phyloP scores from a whole-genome alignment of 2,329 filamentous ascomycete genomes.

The Rasamsonia emersonii region DNA sequence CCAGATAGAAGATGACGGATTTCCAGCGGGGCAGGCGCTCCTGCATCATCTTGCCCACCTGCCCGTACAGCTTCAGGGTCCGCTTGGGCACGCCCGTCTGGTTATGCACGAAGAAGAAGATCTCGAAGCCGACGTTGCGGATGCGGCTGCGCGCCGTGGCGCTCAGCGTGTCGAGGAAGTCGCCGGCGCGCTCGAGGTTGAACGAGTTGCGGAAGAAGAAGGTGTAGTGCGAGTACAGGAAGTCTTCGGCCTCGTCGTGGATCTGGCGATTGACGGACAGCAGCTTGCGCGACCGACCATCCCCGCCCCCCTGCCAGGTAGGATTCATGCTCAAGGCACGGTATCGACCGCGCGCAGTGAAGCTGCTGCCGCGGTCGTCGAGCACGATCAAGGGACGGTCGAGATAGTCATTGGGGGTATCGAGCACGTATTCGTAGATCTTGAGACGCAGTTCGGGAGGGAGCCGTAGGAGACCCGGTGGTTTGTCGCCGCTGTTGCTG shows the following conservation, averaged over 20 bases:
- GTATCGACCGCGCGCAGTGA: conserved; percentile 23
- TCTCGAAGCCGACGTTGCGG: conserved; percentile 27
- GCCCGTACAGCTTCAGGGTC: conserved; percentile 21
- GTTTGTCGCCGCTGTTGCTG: too few species aligned
- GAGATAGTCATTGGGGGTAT: conserved; percentile 23
- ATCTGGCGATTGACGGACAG: conserved; percentile 25
- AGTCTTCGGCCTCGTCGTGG: conserved; percentile 26
- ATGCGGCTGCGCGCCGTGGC: conserved; percentile 21
- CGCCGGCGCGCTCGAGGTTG: conserved; percentile 19
- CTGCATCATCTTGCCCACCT: conserved; percentile 16
- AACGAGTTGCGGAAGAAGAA: conserved; percentile 29
- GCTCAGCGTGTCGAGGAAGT: conserved; percentile 26
- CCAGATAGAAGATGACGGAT: conserved; percentile 23
- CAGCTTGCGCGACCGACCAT: conserved; percentile 22
- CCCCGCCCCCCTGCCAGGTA: conserved; percentile 24
- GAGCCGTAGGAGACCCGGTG: conserved; percentile 17
- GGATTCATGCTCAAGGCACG: conserved; percentile 25
- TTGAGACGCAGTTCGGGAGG: conserved; percentile 25
- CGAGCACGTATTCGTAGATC: conserved; percentile 25
- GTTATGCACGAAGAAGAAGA: conserved; percentile 29
- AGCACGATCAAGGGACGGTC: conserved; percentile 26
- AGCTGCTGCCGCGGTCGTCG: conserved; percentile 23
- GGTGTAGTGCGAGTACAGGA: conserved; percentile 25
- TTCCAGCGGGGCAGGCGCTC: conserved; percentile 19
- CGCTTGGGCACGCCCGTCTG: conserved; percentile 26